phyloP scores from a whole-genome alignment of 768 basidiomycete genomes.

The Trametes villosa region DNA sequence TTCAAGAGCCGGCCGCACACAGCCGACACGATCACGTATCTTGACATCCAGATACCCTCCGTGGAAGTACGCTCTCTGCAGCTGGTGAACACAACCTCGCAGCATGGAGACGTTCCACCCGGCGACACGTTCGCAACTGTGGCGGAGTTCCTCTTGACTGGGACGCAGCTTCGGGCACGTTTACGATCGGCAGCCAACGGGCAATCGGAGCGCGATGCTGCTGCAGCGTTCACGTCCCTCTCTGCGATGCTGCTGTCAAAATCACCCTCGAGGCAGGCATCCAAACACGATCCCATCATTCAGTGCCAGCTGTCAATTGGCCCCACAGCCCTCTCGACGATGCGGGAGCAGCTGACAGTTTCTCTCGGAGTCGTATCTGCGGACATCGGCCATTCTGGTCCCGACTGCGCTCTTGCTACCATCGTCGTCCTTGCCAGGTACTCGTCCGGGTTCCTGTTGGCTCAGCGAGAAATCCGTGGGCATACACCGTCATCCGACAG shows the following conservation, averaged over 20 bases:
- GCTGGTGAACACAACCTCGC: background rate
- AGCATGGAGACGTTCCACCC: background rate
- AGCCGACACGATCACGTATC: slow-evolving; percentile 18
- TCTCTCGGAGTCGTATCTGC: slow-evolving; percentile 29
- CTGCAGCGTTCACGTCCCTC: slow-evolving; percentile 3
- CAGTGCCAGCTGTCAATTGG: slow-evolving; percentile 24
- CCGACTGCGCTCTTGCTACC: slow-evolving; percentile 31
- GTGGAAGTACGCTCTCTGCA: slow-evolving; percentile 48
- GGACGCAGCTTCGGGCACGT: background rate
- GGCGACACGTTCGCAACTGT: slow-evolving; percentile 34
- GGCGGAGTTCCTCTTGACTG: slow-evolving; percentile 28
- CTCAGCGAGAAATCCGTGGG: slow-evolving; percentile 24
- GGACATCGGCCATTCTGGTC: slow-evolving; percentile 37
- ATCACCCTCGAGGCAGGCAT: background rate
- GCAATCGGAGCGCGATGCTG: background rate
- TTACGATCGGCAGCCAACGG: background rate
- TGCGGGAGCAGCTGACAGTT: slow-evolving; percentile 20
- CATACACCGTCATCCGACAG: slow-evolving; percentile 37
- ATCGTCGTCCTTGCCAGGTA: background rate
- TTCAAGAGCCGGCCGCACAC: slow-evolving; percentile 8
- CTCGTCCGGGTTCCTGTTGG: background rate
- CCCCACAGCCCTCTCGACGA: slow-evolving; percentile 6
- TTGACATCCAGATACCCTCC: slow-evolving; percentile 50
- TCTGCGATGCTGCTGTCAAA: slow-evolving; percentile 3
- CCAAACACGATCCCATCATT: slow-evolving; percentile 5